Evolutionary conservation across 495 filamentous ascomycete species (phyloP), one percentile per base, ranked within the genome.

Genomic region (Xylaria flabelliformis): DNA sequence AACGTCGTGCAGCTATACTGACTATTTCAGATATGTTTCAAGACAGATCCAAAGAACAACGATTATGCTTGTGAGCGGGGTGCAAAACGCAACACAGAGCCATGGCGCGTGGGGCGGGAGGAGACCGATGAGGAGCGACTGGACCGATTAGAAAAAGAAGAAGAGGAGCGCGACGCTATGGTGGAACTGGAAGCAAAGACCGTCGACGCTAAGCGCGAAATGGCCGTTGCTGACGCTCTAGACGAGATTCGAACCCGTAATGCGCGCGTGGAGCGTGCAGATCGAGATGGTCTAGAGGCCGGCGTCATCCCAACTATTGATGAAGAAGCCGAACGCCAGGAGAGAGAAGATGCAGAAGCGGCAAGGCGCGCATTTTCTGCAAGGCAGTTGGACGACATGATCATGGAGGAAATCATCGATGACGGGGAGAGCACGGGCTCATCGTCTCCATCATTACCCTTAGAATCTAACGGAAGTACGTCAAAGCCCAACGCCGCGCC

Each of bases 161-260:
- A 91, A 69, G 86, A 88, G 74, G 87, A 90, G 76, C 93, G 94
- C 70, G 93, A 97, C 79, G 92, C 94, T 5, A 99, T 99, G 82
- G 90, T 87, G 56, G 91, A 96, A 83, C 85, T 99, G 53, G 96
- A 99, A 80, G 90, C 88, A 10, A 94, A 94, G 39, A 97, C 94
- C 69, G 82, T 90, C 36, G 97, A 99, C 80, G 93, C 94, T n/a
- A 97, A 96, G 85, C 85, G 91, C 68, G 97, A 98, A 84, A 98
- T 99, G 97, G 92, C 91, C 61, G 92, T 98, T 74, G 97, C 97
- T 46, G 97, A 99, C 84, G 94, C 94, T 41, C 82, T 99, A 73
- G 97, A 99, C 82, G 94, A 98, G 83, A 98, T 98, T 59, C 85
- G 96, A 70, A 94, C 90, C 50, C 82, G 95, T 74, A 99, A 98